Evolutionary conservation across 306 rosid genomes (phyloP).

Genomic region (Hylodesmum podocarpum): DNA sequence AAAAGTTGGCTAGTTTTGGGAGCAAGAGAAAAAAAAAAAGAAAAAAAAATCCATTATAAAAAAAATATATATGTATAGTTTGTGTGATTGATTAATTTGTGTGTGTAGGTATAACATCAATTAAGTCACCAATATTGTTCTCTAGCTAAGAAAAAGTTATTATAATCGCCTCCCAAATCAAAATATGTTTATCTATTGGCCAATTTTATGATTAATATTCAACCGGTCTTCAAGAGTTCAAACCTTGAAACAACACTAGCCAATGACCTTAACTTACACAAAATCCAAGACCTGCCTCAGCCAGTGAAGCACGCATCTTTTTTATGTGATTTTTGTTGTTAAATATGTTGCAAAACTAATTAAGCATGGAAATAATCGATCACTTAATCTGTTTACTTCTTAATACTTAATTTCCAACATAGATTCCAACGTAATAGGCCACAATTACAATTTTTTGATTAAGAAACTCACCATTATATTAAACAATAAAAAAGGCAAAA

Average conservation of each 20-base stretch:
- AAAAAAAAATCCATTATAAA: no score
- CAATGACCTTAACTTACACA: not conserved
- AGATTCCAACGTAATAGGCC: not conserved
- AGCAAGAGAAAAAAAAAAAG: not conserved
- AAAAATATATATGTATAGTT: not conserved
- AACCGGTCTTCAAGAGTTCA: constrained; percentile 4
- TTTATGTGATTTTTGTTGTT: not conserved
- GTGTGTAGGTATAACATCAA: not conserved
- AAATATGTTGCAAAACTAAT: not conserved
- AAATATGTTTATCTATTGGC: not conserved
- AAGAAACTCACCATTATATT: not conserved
- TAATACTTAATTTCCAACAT: not conserved
- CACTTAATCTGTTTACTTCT: not conserved
- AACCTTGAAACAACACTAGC: constrained; percentile 3
- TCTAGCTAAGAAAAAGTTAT: no score
- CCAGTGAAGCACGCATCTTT: not conserved
- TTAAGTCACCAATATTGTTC: no score
- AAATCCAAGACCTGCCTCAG: not conserved
- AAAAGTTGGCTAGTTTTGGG: not conserved
- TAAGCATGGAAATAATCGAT: not conserved
- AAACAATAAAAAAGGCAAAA: not conserved
- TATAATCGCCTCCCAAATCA: no score
- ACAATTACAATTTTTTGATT: not conserved
- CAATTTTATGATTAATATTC: not conserved
- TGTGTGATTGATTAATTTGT: not conserved